phyloP scores from a whole-genome alignment of 1,139 yeast genomes.

The Debaryomyces psychrophilus region DNA sequence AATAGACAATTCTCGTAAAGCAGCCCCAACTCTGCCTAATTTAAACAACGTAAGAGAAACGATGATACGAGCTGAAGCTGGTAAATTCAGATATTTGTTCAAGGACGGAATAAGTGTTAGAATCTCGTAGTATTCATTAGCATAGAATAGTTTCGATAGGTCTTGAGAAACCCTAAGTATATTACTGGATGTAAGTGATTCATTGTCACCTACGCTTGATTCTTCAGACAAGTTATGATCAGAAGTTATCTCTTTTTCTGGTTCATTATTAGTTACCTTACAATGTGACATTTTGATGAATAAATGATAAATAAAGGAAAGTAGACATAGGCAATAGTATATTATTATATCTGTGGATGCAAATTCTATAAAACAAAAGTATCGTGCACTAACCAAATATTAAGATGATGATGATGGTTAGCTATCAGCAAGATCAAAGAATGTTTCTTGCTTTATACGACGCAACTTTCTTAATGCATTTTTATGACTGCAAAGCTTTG shows the following conservation, averaged over 20 bases:
- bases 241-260: not conserved
- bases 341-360: constrained; percentile 15
- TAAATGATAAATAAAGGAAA: not conserved
- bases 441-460: constrained; percentile 20
- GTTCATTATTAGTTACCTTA: not conserved
- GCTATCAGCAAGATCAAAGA: constrained; percentile 20
- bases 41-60: constrained; percentile 27
- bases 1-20: constrained; percentile 30
- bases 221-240: constrained; percentile 6
- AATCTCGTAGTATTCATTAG: constrained; percentile 13
- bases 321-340: not conserved
- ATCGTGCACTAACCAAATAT: constrained; percentile 9
- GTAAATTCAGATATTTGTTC: constrained; percentile 9
- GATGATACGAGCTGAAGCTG: constrained; percentile 17
- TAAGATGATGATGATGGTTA: not conserved
- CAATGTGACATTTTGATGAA: not conserved
- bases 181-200: constrained; percentile 8
- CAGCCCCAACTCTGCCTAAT: constrained; percentile 30
- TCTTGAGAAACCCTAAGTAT: constrained; percentile 12
- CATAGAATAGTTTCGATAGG: constrained; percentile 11
- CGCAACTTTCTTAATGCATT: constrained; percentile 32
- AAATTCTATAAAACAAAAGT: constrained; percentile 3
- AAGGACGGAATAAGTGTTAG: constrained; percentile 15
- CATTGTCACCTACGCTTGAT: constrained; percentile 4
- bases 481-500: constrained; percentile 34